These are phyloP conservation scores for Penicillium pulvis DNA, from an alignment of 495 filamentous ascomycete genomes.

Conservation along the genomic window DNA sequence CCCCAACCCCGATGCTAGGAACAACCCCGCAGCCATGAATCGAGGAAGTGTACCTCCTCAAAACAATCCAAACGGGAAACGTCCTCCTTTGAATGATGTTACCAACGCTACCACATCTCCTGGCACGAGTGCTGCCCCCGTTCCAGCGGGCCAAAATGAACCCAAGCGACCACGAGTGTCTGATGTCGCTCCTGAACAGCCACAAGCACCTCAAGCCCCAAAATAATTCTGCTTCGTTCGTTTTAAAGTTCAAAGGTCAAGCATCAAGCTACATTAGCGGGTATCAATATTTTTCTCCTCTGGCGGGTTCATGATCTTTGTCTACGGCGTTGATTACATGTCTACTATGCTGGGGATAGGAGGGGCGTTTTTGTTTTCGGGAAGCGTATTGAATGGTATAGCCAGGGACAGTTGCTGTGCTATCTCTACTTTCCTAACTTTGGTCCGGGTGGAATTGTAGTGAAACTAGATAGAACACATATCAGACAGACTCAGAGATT, in stretches of 20 bases:
- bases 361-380: slow-evolving; percentile 10
- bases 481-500: not conserved
- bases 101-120: slow-evolving; percentile 42
- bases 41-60: slow-evolving; percentile 31
- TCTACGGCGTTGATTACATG: slow-evolving; percentile 9
- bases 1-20: slow-evolving; percentile 37
- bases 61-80: slow-evolving; percentile 44
- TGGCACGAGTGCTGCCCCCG: slow-evolving; percentile 24
- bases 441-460: not conserved
- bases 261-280: slow-evolving; percentile 18
- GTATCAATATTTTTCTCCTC: slow-evolving; percentile 12
- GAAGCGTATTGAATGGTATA: not conserved
- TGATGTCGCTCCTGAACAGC: slow-evolving; percentile 19
- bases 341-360: not conserved
- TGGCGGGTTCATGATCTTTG: not conserved
- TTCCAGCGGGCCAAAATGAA: slow-evolving; percentile 27
- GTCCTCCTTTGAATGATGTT: slow-evolving; percentile 53
- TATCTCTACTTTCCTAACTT: not conserved
- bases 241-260: not conserved
- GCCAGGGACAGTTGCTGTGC: not conserved
- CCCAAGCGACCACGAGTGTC: slow-evolving; percentile 38
- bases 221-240: slow-evolving; percentile 10
- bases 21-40: slow-evolving; percentile 20
- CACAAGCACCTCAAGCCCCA: slow-evolving; percentile 14
- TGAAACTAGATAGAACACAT: not conserved